Percentiles rank a stretch among this genome's conserved stretches.
phyloP scores from a whole-genome alignment of 169 alveolate genomes.

The Plasmodium vivax region DNA sequence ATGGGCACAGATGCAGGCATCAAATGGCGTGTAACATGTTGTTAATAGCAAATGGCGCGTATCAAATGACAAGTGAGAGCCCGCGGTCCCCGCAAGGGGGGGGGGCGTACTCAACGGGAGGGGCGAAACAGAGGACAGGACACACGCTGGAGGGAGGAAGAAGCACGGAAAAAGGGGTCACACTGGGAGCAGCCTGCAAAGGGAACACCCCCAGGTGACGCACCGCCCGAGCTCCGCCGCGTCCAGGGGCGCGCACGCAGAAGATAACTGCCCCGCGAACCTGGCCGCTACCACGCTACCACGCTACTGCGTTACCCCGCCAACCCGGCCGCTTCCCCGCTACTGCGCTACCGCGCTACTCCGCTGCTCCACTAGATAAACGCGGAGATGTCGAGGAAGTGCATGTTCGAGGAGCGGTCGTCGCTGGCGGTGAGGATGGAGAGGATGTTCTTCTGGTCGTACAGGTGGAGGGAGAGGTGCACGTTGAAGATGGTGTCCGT shows the following conservation, averaged over 20 bases:
- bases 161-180: not conserved
- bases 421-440: constrained; percentile 67
- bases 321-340: no score
- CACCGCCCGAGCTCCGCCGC: not conserved
- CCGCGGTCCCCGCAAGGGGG: not conserved
- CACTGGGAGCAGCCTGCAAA: not conserved
- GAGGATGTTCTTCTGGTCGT: constrained; percentile 31
- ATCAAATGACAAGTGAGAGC: not conserved
- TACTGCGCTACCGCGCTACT: not conserved
- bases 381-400: constrained; percentile 29
- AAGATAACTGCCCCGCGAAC: not conserved
- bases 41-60: not conserved
- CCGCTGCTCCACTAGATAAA: not conserved
- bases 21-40: not conserved
- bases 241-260: not conserved
- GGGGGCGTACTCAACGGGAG: not conserved
- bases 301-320: not conserved
- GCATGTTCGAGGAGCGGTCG: constrained; percentile 53
- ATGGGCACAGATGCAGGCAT: not conserved
- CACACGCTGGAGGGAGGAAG: not conserved
- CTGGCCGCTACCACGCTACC: no score
- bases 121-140: not conserved
- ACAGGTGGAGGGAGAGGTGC: constrained; percentile 44
- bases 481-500: constrained; percentile 62
- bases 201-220: not conserved